phyloP scores from a whole-genome alignment of 768 basidiomycete species.

The Suillus subaureus region DNA sequence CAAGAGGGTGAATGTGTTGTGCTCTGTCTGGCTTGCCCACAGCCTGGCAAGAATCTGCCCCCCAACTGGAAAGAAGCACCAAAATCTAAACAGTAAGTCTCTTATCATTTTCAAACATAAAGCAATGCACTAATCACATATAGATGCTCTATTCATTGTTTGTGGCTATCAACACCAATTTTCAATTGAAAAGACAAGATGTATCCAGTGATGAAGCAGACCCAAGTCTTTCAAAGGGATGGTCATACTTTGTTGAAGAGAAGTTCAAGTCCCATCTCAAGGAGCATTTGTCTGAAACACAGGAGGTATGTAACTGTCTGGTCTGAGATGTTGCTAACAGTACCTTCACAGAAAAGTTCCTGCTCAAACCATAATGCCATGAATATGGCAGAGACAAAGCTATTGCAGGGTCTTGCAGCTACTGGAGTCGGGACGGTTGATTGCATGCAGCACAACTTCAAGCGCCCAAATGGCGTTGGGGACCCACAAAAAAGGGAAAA shows the following conservation, averaged over 20 bases:
- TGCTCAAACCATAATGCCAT: background rate
- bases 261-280: slow-evolving; percentile 11
- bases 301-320: background rate
- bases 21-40: slow-evolving; percentile 10
- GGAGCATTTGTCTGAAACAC: background rate
- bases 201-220: slow-evolving; percentile 28
- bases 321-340: background rate
- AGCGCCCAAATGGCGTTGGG: slow-evolving; percentile 22
- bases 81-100: background rate
- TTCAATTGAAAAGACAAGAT: slow-evolving; percentile 29
- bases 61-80: background rate
- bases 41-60: slow-evolving; percentile 13
- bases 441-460: slow-evolving; percentile 21
- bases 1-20: slow-evolving; percentile 1
- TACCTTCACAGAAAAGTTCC: slow-evolving; percentile 1
- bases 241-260: slow-evolving; percentile 31
- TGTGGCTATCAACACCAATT: slow-evolving; percentile 36
- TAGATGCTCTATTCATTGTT: slow-evolving; percentile 32
- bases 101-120: background rate
- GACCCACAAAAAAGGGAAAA: slow-evolving; percentile 29
- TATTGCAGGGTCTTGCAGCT: slow-evolving; percentile 18
- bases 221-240: slow-evolving; percentile 29
- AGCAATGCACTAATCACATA: too few relatives aligned
- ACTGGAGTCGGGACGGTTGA: slow-evolving; percentile 24
- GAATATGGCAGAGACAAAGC: slow-evolving; percentile 15